These are phyloP conservation scores for Coffea canephora DNA, from an alignment of 257 asterid genomes.

Conservation along the genomic window DNA sequence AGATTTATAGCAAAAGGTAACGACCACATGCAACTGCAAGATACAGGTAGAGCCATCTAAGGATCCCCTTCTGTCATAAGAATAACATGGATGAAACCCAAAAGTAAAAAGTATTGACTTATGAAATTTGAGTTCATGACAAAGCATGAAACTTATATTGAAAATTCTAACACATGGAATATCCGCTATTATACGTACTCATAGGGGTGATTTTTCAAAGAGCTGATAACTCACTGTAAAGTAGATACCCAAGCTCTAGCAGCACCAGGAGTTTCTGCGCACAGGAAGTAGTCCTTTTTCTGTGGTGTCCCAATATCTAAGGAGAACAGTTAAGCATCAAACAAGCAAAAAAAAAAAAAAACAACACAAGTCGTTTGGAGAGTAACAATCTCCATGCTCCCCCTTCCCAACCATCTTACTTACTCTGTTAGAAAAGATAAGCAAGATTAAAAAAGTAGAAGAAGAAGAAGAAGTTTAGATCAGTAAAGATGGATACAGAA, in stretches of 20 bases:
- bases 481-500: conserved; percentile 74
- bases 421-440: neutral
- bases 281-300: conserved; percentile 80
- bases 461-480: neutral
- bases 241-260: conserved; percentile 97
- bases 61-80: neutral
- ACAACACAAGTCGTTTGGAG: conserved; percentile 5
- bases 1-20: neutral
- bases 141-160: neutral
- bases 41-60: neutral
- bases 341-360: conserved; percentile 10
- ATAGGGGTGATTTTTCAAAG: conserved; percentile 2
- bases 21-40: neutral
- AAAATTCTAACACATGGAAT: neutral
- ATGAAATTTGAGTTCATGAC: neutral
- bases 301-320: conserved; percentile 98
- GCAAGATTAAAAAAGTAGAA: neutral
- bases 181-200: neutral
- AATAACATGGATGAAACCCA: neutral
- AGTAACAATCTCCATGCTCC: neutral
- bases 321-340: conserved; percentile 40
- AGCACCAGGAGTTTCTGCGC: conserved; percentile 98
- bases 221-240: conserved; percentile 71
- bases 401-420: conserved; percentile 2
- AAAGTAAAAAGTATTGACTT: neutral